Percentiles rank a stretch among this genome's conserved stretches.
Evolutionary conservation across 495 filamentous ascomycete genomes (phyloP).

Genomic region (Penicillium cataractarum): DNA sequence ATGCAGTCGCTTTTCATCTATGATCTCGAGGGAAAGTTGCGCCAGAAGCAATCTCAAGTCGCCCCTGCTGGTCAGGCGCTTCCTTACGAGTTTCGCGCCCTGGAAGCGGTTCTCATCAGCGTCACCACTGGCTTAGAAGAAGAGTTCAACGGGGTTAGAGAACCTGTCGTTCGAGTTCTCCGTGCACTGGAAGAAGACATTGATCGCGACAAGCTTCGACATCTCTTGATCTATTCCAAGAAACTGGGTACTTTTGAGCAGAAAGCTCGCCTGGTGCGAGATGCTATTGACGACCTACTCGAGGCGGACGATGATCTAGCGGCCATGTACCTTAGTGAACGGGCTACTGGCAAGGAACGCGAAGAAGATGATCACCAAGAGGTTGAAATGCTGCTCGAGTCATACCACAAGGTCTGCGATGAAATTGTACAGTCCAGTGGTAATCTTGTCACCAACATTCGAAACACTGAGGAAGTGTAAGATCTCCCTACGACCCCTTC

Average conservation of each 20-base stretch:
- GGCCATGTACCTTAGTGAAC: slow-evolving; percentile 92
- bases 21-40: slow-evolving; percentile 71
- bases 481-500: slow-evolving; percentile 24
- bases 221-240: slow-evolving; percentile 91
- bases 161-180: slow-evolving; percentile 87
- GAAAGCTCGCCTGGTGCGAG: slow-evolving; percentile 90
- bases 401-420: slow-evolving; percentile 96
- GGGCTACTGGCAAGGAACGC: slow-evolving; percentile 70
- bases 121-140: slow-evolving; percentile 85
- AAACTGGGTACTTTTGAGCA: slow-evolving; percentile 96
- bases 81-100: slow-evolving; percentile 66
- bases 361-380: slow-evolving; percentile 92
- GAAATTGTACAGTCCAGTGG: slow-evolving; percentile 95
- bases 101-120: slow-evolving; percentile 59
- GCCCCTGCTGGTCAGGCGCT: slow-evolving; percentile 53
- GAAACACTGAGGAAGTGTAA: slow-evolving; percentile 98
- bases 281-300: slow-evolving; percentile 94
- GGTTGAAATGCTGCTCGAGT: slow-evolving; percentile 94
- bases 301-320: slow-evolving; percentile 96
- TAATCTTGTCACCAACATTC: slow-evolving; percentile 91
- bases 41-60: slow-evolving; percentile 53
- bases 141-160: slow-evolving; percentile 89
- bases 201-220: slow-evolving; percentile 87
- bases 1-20: slow-evolving; percentile 97
- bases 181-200: slow-evolving; percentile 95